Conservation (phyloP, 176 grass and related monocot species). For the Oryza officinalis region DNA sequence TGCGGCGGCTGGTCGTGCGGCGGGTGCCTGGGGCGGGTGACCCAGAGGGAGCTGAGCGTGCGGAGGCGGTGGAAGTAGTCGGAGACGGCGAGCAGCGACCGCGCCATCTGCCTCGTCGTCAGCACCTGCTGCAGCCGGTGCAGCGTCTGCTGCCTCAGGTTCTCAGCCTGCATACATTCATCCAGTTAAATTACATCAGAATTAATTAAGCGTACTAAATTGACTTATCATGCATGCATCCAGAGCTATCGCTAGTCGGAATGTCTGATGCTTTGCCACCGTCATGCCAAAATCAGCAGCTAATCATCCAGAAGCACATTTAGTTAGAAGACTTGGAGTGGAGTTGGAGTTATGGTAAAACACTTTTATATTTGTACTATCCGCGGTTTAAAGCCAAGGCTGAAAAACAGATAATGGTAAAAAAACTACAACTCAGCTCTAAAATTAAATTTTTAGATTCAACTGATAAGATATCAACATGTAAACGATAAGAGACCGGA, state of each 20-base stretch:
- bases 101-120: slow-evolving; percentile 68
- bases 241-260: too few species aligned
- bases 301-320: neutral
- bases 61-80: slow-evolving; percentile 88
- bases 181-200: neutral
- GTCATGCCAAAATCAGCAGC: slow-evolving; percentile 29
- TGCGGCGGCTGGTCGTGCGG: slow-evolving; percentile 31
- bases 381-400: too few species aligned
- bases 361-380: too few species aligned
- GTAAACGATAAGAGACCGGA: too few species aligned
- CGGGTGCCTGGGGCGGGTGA: slow-evolving; percentile 50
- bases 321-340: too few species aligned
- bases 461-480: too few species aligned
- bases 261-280: neutral
- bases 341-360: too few species aligned
- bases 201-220: too few species aligned
- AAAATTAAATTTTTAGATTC: too few species aligned
- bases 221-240: too few species aligned
- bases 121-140: slow-evolving; percentile 69
- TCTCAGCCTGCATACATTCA: slow-evolving; percentile 55
- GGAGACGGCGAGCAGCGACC: slow-evolving; percentile 63
- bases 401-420: too few species aligned
- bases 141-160: slow-evolving; percentile 68
- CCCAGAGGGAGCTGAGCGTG: slow-evolving; percentile 65
- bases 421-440: too few species aligned